Percentiles rank a stretch among this genome's conserved stretches.
Conservation (phyloP, 2,329 filamentous ascomycete species). For the Moelleriella libera region DNA sequence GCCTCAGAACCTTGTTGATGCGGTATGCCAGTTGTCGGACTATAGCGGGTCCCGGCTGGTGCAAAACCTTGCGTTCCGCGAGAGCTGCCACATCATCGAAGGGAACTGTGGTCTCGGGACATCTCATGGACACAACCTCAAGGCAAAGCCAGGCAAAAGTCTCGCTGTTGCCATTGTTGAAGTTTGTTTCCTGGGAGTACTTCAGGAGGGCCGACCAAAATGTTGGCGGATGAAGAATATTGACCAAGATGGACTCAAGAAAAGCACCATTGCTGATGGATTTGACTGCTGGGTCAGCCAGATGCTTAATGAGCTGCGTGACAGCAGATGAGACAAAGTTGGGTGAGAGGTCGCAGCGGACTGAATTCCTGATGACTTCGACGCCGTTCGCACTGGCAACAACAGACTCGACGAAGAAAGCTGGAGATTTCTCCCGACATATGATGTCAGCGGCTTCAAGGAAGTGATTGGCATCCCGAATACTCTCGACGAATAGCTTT, state of each 20-base stretch:
- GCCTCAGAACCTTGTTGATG: constrained; percentile 22
- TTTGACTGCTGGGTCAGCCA: neutral
- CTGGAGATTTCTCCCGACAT: constrained; percentile 2
- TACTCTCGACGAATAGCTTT: constrained; percentile 1
- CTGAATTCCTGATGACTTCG: neutral
- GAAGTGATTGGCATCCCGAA: constrained; percentile 7
- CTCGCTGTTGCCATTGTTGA: neutral
- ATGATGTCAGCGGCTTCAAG: constrained; percentile 5
- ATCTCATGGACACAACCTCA: constrained; percentile 4
- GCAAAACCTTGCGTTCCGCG: constrained; percentile 5
- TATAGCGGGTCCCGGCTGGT: constrained; percentile 9
- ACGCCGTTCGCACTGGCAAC: constrained; percentile 3
- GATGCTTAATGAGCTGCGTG: too few relatives aligned
- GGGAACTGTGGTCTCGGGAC: neutral
- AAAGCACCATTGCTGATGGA: constrained; percentile 5
- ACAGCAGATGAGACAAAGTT: too few relatives aligned
- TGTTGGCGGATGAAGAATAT: constrained; percentile 5
- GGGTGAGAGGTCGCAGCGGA: too few relatives aligned
- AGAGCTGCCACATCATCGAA: constrained; percentile 9
- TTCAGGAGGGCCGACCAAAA: constrained; percentile 5
- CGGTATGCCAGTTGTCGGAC: constrained; percentile 16
- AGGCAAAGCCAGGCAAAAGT: constrained; percentile 8
- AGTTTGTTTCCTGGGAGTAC: neutral
- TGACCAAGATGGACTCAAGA: constrained; percentile 2
- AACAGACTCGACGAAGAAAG: constrained; percentile 5